Conservation (phyloP, 805 yeast species). For the Candida glaebosa region DNA sequence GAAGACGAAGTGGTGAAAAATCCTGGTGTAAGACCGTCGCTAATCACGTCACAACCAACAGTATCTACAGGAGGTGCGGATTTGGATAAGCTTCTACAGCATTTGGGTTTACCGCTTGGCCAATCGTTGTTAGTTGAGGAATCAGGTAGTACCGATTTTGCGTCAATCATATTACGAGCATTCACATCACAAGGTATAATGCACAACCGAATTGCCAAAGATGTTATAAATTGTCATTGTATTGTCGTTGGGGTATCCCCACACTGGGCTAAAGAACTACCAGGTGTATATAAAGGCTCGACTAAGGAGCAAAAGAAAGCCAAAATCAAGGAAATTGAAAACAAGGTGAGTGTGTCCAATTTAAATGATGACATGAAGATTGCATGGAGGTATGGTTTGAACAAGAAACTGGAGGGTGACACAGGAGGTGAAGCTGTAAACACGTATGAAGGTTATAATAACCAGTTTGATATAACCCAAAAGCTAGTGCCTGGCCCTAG, state of each 20-base stretch:
- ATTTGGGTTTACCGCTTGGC: constrained; percentile 85
- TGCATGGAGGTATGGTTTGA: constrained; percentile 87
- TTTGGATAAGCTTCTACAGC: constrained; percentile 70
- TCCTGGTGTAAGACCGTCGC: constrained; percentile 74
- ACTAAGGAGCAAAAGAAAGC: constrained; percentile 63
- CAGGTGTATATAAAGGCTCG: constrained; percentile 73
- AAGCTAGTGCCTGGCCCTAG: constrained; percentile 65
- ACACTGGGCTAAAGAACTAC: constrained; percentile 65
- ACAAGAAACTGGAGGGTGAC: constrained; percentile 18
- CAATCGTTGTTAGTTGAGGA: constrained; percentile 71
- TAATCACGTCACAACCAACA: constrained; percentile 68
- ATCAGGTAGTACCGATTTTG: constrained; percentile 83
- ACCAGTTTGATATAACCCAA: constrained; percentile 76
- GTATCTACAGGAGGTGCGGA: constrained; percentile 79
- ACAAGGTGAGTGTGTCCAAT: constrained; percentile 67
- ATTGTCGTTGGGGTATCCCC: constrained; percentile 59
- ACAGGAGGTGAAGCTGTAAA: constrained; percentile 6
- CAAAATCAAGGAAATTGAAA: constrained; percentile 52
- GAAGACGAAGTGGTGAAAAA: constrained; percentile 18
- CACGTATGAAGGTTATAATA: constrained; percentile 50
- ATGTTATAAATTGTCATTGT: constrained; percentile 49
- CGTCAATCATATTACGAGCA: constrained; percentile 62
- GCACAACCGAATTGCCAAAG: constrained; percentile 51
- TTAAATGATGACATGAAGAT: constrained; percentile 63
- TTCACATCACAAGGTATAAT: constrained; percentile 76